These are phyloP conservation scores for Pythium oligandrum DNA, from an alignment of 352 stramenopile species.

Conservation along the genomic window DNA sequence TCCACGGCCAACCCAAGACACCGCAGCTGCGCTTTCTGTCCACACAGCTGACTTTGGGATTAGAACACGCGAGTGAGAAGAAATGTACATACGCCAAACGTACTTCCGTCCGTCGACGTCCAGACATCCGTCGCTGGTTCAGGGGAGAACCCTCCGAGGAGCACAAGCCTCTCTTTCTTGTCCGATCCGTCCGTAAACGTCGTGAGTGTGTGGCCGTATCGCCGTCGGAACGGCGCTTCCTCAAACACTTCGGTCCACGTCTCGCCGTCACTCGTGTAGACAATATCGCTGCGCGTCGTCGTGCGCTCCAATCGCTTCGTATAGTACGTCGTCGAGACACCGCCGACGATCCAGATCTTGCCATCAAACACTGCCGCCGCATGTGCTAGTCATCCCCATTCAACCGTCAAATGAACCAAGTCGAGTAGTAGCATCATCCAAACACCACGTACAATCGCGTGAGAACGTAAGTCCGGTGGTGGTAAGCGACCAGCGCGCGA, in stretches of 20 bases:
- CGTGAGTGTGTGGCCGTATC: constrained; percentile 69
- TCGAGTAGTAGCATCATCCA: no score
- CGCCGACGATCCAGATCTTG: constrained; percentile 69
- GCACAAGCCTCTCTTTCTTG: constrained; percentile 40
- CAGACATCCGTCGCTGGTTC: constrained; percentile 73
- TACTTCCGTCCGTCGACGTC: constrained; percentile 61
- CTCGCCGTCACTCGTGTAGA: constrained; percentile 49
- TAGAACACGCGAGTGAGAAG: no score
- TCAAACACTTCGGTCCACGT: constrained; percentile 65
- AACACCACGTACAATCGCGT: constrained; percentile 41
- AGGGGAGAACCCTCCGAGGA: constrained; percentile 72
- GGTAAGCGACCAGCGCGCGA: constrained; percentile 46
- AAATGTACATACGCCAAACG: not conserved
- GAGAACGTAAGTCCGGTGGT: constrained; percentile 48
- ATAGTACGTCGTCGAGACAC: constrained; percentile 71
- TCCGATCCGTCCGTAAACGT: constrained; percentile 52
- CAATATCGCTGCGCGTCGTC: constrained; percentile 58
- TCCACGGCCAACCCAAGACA: constrained; percentile 55
- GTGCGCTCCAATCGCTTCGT: constrained; percentile 69
- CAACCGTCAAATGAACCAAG: no score
- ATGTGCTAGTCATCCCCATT: constrained; percentile 31
- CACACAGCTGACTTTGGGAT: constrained; percentile 28
- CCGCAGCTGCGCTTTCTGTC: constrained; percentile 26
- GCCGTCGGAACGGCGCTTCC: constrained; percentile 64
- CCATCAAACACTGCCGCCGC: constrained; percentile 49